Evolutionary conservation across 2,329 filamentous ascomycete species (phyloP), one percentile per base, ranked within the genome.

Genomic region (Cladosporium halotolerans): DNA sequence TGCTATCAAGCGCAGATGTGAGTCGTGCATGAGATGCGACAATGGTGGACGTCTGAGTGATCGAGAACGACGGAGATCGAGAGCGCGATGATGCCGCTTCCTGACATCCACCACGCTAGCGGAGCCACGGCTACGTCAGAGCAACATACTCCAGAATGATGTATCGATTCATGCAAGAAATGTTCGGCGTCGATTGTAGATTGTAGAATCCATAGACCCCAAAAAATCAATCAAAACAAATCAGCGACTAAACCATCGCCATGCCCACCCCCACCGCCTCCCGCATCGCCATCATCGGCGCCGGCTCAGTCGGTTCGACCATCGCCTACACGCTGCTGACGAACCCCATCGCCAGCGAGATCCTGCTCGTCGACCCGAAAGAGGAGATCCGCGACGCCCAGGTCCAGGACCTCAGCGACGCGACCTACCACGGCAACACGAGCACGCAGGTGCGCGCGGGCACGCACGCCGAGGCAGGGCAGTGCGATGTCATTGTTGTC

Each of bases 361-460:
- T 81, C 9, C 71, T 81, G n/a, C 68, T 81, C 3, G 74, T 80
- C 16, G 79, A 82, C 58, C 70, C 73, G 23, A 73, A 79, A 56
- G 68, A 69, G 32, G 67, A 70, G 3, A 57, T 74, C 23, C 68
- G 77, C 52, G 70, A 77, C 62, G 77, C 70, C 23, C 76, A 78
- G 65, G 76, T 79, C 3, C 69, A 72, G 47, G 79, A 82, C 62
- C 73, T 81, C 11, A 69, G 70, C 18, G 79, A 81, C 63, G 75
- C 72, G 0, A 76, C 75, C 2, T 76, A 72, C 48, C 71, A 72
- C 52, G 70, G 68, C 14, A 70, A 72, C 28, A 72, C 69, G 38
- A 65, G 66, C 16, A 76, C 73, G 4, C 71, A 68, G 33, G 71
- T 79, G 3, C 70, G 72, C 28, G 70, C 70, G 1, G 78, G 72